A percentile compares a stretch with the other conserved stretches of the same genome.
These are phyloP conservation scores for Globisporangium cylindrosporum DNA, from an alignment of 352 stramenopile species.

Conservation along the genomic window DNA sequence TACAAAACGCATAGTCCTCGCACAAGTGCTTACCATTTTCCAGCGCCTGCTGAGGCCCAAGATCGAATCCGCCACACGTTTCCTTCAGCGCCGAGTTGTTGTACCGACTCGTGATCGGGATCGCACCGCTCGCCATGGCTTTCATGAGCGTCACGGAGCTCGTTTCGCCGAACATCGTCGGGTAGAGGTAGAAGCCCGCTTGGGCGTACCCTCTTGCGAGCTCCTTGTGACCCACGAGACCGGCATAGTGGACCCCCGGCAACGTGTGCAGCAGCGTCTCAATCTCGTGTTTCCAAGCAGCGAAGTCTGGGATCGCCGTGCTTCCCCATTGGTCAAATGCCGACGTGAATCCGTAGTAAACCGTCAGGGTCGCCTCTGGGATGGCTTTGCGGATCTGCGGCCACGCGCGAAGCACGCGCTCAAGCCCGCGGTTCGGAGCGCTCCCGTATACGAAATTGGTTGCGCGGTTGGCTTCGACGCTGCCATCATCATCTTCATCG, in stretches of 20 bases:
- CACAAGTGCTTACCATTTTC: background rate
- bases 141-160: slow-evolving; percentile 93
- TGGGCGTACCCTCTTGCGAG: slow-evolving; percentile 63
- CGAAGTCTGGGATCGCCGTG: slow-evolving; percentile 42
- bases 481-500: slow-evolving; percentile 30
- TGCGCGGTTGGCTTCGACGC: slow-evolving; percentile 47
- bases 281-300: slow-evolving; percentile 58
- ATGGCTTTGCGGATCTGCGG: slow-evolving; percentile 51
- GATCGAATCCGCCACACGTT: slow-evolving; percentile 63
- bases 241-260: slow-evolving; percentile 59
- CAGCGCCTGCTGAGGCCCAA: slow-evolving; percentile 47
- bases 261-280: slow-evolving; percentile 28
- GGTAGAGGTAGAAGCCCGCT: slow-evolving; percentile 90
- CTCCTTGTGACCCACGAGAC: slow-evolving; percentile 77
- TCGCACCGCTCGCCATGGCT: slow-evolving; percentile 84
- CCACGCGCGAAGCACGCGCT: slow-evolving; percentile 69
- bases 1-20: background rate
- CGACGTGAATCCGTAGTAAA: slow-evolving; percentile 90
- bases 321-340: slow-evolving; percentile 69
- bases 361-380: slow-evolving; percentile 52
- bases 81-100: slow-evolving; percentile 59
- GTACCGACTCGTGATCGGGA: slow-evolving; percentile 88
- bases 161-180: slow-evolving; percentile 87
- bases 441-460: slow-evolving; percentile 86
- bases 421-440: slow-evolving; percentile 76